phyloP scores from a whole-genome alignment of 1,284 basidiomycete genomes.

The Flammula alnicola region DNA sequence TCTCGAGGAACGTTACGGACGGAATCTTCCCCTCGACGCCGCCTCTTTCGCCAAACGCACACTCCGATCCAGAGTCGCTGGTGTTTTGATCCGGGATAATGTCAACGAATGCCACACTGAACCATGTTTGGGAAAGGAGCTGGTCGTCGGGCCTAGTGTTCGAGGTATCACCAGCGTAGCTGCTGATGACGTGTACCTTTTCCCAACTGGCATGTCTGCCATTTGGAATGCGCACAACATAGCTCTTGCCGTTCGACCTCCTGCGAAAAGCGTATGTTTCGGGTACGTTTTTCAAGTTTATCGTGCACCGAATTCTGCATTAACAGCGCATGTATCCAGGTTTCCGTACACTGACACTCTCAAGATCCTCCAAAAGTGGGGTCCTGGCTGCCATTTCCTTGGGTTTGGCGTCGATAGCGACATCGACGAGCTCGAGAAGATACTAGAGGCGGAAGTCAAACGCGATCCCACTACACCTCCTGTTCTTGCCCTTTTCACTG shows the following conservation, averaged over 20 bases:
- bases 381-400: slow-evolving; percentile 91
- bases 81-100: slow-evolving; percentile 74
- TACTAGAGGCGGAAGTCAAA: slow-evolving; percentile 57
- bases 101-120: slow-evolving; percentile 43
- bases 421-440: slow-evolving; percentile 71
- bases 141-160: slow-evolving; percentile 58
- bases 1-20: slow-evolving; percentile 94
- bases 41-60: slow-evolving; percentile 85
- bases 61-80: slow-evolving; percentile 87
- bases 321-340: slow-evolving; percentile 45
- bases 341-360: slow-evolving; percentile 99
- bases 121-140: slow-evolving; percentile 40
- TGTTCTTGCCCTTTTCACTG: slow-evolving; percentile 74
- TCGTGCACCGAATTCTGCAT: background rate
- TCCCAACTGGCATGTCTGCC: slow-evolving; percentile 89
- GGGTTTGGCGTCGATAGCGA: slow-evolving; percentile 83
- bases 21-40: slow-evolving; percentile 83
- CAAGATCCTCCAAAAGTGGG: slow-evolving; percentile 97
- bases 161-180: slow-evolving; percentile 66
- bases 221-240: slow-evolving; percentile 92
- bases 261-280: slow-evolving; percentile 90
- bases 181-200: slow-evolving; percentile 90
- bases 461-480: slow-evolving; percentile 52
- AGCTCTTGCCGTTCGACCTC: slow-evolving; percentile 53
- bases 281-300: slow-evolving; percentile 58